Conservation (phyloP, 805 yeast species). For the Yamadazyma paraphyllophila region DNA sequence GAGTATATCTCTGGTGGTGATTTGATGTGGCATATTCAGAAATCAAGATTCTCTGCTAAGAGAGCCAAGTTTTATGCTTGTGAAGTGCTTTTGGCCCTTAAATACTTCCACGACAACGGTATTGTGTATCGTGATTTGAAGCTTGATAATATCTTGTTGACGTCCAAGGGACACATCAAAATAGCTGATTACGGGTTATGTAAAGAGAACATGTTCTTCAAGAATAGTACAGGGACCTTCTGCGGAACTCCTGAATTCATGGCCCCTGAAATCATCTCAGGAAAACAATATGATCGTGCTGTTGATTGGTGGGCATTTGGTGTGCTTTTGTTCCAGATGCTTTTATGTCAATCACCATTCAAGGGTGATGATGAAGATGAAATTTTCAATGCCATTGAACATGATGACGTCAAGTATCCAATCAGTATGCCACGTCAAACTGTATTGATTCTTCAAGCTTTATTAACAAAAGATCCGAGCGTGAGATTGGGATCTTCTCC, state of each 20-base stretch:
- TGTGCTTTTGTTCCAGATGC: constrained; percentile 92
- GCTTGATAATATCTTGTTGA: constrained; percentile 86
- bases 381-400: constrained; percentile 91
- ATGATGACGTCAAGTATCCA: constrained; percentile 96
- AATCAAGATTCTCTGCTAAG: constrained; percentile 79
- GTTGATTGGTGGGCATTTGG: constrained; percentile 99
- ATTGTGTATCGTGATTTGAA: constrained; percentile 95
- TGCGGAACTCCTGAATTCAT: constrained; percentile 99
- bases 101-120: constrained; percentile 93
- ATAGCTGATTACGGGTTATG: constrained; percentile 97
- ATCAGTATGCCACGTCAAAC: constrained; percentile 97
- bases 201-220: constrained; percentile 87
- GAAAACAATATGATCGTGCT: constrained; percentile 86
- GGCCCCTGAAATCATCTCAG: constrained; percentile 97
- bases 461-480: constrained; percentile 84
- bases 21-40: constrained; percentile 98
- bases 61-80: constrained; percentile 98
- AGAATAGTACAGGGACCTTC: constrained; percentile 85
- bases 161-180: constrained; percentile 91
- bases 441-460: constrained; percentile 87
- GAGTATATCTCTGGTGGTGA: constrained; percentile 98
- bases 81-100: constrained; percentile 86
- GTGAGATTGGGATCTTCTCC: constrained; percentile 84
- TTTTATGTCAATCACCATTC: constrained; percentile 93
- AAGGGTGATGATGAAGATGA: constrained; percentile 97